These are phyloP conservation scores for Dioscorea dumetorum DNA, from an alignment of 106 monocot species.

Conservation along the genomic window DNA sequence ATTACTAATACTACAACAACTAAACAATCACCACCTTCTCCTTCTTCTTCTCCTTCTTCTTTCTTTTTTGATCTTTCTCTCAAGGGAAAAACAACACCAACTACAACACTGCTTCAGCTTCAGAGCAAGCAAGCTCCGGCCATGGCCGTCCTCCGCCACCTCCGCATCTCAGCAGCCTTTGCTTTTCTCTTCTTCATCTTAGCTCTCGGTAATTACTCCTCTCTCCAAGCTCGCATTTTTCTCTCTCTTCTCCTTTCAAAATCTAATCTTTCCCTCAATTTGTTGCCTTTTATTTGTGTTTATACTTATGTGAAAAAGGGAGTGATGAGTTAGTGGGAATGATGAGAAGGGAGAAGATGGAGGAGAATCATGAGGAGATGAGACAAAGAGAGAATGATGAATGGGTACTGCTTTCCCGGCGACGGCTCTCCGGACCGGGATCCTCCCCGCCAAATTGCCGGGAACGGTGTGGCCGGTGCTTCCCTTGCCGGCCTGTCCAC, in stretches of 20 bases:
- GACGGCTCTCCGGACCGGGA: constrained; percentile 38
- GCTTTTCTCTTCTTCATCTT: constrained; percentile 16
- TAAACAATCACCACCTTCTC: background rate
- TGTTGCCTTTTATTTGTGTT: too few species aligned
- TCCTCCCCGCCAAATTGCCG: constrained; percentile 65
- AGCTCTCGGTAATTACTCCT: constrained; percentile 21
- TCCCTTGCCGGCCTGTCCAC: constrained; percentile 52
- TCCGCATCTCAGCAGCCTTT: constrained; percentile 8
- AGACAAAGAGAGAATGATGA: constrained; percentile 1
- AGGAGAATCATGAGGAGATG: background rate
- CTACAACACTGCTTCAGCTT: background rate
- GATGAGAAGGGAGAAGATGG: background rate
- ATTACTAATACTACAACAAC: background rate
- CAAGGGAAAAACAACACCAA: background rate
- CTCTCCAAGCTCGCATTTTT: background rate
- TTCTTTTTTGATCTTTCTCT: background rate
- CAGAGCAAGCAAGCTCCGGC: background rate
- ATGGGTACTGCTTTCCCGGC: constrained; percentile 4
- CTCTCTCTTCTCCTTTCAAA: background rate
- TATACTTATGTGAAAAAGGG: too few species aligned
- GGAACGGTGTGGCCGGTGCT: constrained; percentile 37
- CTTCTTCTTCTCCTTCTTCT: too few species aligned
- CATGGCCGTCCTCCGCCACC: constrained; percentile 13
- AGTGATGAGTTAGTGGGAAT: too few species aligned
- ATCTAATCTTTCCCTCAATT: background rate